phyloP scores from a whole-genome alignment of 176 grass and related monocot genomes.

The Microstegium vimineum region DNA sequence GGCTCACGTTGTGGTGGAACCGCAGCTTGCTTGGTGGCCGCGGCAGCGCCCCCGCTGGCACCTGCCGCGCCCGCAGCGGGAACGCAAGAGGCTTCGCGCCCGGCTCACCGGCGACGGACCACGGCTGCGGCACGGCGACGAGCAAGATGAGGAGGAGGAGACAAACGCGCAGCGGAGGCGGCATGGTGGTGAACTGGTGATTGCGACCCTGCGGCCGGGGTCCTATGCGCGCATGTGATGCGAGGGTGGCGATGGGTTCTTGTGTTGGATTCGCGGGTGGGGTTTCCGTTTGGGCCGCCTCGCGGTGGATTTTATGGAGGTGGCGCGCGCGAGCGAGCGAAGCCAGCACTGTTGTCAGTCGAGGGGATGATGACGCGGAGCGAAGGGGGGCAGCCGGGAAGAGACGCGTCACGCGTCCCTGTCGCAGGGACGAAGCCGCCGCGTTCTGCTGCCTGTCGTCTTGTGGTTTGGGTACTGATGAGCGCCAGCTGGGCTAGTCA shows the following conservation, averaged over 20 bases:
- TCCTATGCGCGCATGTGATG: slow-evolving; percentile 19
- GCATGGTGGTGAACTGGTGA: slow-evolving; percentile 44
- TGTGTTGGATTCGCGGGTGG: slow-evolving; percentile 35
- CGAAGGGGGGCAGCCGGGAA: background rate
- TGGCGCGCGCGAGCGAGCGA: background rate
- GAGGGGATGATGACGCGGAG: background rate
- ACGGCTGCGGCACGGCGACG: slow-evolving; percentile 11
- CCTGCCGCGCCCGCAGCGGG: slow-evolving; percentile 44
- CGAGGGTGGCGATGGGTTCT: background rate
- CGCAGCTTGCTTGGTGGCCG: slow-evolving; percentile 73
- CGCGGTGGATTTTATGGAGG: slow-evolving; percentile 39
- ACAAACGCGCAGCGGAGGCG: slow-evolving; percentile 11
- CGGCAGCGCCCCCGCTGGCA: slow-evolving; percentile 48
- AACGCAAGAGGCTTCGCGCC: slow-evolving; percentile 37
- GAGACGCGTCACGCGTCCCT: background rate
- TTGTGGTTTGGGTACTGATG: slow-evolving; percentile 15
- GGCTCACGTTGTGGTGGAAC: slow-evolving; percentile 93
- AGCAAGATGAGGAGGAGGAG: slow-evolving; percentile 21
- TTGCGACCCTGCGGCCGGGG: background rate
- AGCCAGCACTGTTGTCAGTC: background rate
- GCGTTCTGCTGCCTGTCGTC: slow-evolving; percentile 35
- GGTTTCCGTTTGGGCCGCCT: slow-evolving; percentile 2
- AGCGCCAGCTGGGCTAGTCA: slow-evolving; percentile 3
- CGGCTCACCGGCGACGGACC: background rate
- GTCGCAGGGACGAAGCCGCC: slow-evolving; percentile 5